phyloP scores from a whole-genome alignment of 345 rosid species.

The Hibiscus mutabilis region DNA sequence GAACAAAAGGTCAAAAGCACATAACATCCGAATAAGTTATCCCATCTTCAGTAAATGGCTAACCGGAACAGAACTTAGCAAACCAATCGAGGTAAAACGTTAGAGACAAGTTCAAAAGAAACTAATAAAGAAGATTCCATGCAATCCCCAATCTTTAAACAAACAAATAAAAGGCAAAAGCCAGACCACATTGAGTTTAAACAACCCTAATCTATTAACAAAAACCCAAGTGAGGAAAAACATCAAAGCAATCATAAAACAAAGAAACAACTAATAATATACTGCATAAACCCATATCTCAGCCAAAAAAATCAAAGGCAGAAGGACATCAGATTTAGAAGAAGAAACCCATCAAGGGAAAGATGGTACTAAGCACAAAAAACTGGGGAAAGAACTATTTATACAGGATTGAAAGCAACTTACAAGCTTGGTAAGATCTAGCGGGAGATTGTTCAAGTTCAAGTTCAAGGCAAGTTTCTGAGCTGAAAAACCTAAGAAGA shows the following conservation, averaged over 20 bases:
- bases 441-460: no score
- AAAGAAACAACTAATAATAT: neutral
- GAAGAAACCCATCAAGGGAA: neutral
- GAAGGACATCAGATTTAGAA: neutral
- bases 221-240: neutral
- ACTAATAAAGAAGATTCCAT: no score
- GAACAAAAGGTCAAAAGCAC: neutral
- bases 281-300: conserved; percentile 7
- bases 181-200: neutral
- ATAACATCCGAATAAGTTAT: neutral
- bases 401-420: neutral
- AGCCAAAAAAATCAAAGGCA: neutral
- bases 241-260: neutral
- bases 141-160: neutral
- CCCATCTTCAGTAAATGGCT: neutral
- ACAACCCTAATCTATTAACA: neutral
- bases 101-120: no score
- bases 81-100: no score
- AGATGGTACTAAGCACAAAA: neutral
- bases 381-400: neutral
- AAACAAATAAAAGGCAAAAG: neutral
- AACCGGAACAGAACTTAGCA: neutral
- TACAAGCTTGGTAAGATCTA: conserved; percentile 3
- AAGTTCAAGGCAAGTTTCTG: conserved; percentile 1
- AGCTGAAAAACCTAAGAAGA: conserved; percentile 3